Evolutionary conservation across 1,284 basidiomycete genomes (phyloP).

Genomic region (Golubevia pallescens): DNA sequence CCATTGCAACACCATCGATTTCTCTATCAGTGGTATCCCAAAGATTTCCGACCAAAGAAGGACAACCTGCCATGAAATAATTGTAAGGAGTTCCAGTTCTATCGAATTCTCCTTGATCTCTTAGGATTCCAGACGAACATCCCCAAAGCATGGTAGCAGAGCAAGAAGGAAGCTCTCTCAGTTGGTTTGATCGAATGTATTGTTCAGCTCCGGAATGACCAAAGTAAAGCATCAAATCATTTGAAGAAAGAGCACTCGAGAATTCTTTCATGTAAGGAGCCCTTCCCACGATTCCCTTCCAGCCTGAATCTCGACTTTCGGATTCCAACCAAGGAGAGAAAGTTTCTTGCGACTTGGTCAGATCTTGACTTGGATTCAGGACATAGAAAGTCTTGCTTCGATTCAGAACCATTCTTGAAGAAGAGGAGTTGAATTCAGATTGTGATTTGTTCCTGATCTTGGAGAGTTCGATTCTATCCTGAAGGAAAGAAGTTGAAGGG

Average conservation of each 20-base stretch:
- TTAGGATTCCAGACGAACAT: conserved; percentile 87
- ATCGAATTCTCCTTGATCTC: conserved; percentile 91
- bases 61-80: conserved; percentile 95
- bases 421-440: conserved; percentile 49
- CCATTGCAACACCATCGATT: conserved; percentile 74
- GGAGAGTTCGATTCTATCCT: conserved; percentile 71
- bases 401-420: conserved; percentile 71
- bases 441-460: neutral
- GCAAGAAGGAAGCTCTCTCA: conserved; percentile 79
- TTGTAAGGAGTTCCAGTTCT: conserved; percentile 86
- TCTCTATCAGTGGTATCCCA: conserved; percentile 99
- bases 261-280: conserved; percentile 66
- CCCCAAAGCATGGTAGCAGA: conserved; percentile 98
- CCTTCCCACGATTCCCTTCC: conserved; percentile 81
- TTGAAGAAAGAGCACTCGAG: conserved; percentile 26
- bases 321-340: conserved; percentile 79
- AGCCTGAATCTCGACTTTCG: conserved; percentile 72
- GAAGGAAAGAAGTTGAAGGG: conserved; percentile 84
- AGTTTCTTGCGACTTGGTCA: conserved; percentile 79
- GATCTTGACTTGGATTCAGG: conserved; percentile 90
- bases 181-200: conserved; percentile 83
- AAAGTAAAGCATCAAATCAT: conserved; percentile 74
- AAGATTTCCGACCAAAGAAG: conserved; percentile 87
- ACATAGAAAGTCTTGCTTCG: conserved; percentile 79
- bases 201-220: conserved; percentile 96